Percentiles rank a stretch among this genome's conserved stretches.
Evolutionary conservation across 1,284 basidiomycete species (phyloP).

Genomic region (Rhodotorula sp.): DNA sequence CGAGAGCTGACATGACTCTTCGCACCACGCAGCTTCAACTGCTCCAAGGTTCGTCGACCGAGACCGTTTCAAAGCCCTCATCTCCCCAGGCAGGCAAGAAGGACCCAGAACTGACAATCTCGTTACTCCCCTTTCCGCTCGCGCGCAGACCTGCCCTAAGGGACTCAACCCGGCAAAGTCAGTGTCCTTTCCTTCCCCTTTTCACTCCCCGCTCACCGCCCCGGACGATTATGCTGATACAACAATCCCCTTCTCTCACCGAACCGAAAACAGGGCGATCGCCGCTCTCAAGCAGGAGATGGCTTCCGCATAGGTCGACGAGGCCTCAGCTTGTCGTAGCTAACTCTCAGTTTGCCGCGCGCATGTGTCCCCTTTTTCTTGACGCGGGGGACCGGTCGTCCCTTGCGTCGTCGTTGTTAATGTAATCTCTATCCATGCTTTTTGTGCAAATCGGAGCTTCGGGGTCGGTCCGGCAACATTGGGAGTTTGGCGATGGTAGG

Average conservation of each 20-base stretch:
- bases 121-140: background rate
- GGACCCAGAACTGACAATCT: background rate
- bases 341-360: no score
- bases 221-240: background rate
- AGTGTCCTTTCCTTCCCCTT: background rate
- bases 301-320: background rate
- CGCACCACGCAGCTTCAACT: slow-evolving; percentile 75
- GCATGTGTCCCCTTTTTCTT: background rate
- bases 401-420: background rate
- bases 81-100: background rate
- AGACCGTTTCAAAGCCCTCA: no score
- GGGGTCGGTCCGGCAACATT: no score
- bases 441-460: background rate
- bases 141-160: slow-evolving; percentile 47
- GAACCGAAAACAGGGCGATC: slow-evolving; percentile 33
- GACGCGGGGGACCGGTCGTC: background rate
- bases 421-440: background rate
- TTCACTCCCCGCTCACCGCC: background rate
- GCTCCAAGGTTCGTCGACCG: slow-evolving; percentile 1
- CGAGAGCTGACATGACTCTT: no score
- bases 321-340: no score
- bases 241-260: no score
- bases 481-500: no score
- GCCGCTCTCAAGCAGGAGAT: slow-evolving; percentile 19
- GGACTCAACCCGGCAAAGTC: slow-evolving; percentile 64